Evolutionary conservation across 805 yeast species (phyloP), one percentile per base, ranked within the genome.

Genomic region (Ogataea wickerhamii): DNA sequence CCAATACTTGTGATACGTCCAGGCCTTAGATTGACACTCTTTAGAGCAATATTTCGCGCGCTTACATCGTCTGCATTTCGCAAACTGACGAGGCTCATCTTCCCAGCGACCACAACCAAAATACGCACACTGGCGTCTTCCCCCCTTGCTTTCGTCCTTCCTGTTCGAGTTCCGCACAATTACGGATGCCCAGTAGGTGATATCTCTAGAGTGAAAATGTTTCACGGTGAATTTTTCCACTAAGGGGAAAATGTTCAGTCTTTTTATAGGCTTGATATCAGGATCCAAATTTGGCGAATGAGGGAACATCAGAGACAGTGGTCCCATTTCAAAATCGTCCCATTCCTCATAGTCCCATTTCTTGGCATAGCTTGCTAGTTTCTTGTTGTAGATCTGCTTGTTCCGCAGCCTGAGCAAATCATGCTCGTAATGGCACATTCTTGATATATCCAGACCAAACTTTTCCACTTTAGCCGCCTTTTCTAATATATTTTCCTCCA

Each of bases 161-260:
- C 97, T 75, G 58, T 96, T 91, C 1, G 96, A 88, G 60, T 93
- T 93, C 38, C 98, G 72, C 89, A 93, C 93, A 27, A 89, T 87
- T n/a, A 91, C 95, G 3, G 96, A 93, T 2, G 97, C 87, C 98
- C 98, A 91, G 61, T 89, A 88, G 49, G 84, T 82, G 70, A 88
- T 78, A 49, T 89, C 96, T 29, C 81, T 76, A 3, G 87, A 78
- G 48, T 82, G 76, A 32, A 70, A 64, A 37, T 74, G 69, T 38
- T 72, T 71, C 14, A 77, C 74, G 0, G 98, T 91, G 58, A 87
- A 91, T 59, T 85, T 80, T 60, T 91, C 98, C 26, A 91, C 97
- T 48, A 91, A 64, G 7, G 95, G 96, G 64, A 93, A 91, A 19
- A 91, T 64, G 57, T 91, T 87, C 20, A 80, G 63, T 37, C 64